Evolutionary conservation across 1,139 yeast genomes (phyloP), one percentile per base, ranked within the genome.

Genomic region (Lodderomyces beijingensis): DNA sequence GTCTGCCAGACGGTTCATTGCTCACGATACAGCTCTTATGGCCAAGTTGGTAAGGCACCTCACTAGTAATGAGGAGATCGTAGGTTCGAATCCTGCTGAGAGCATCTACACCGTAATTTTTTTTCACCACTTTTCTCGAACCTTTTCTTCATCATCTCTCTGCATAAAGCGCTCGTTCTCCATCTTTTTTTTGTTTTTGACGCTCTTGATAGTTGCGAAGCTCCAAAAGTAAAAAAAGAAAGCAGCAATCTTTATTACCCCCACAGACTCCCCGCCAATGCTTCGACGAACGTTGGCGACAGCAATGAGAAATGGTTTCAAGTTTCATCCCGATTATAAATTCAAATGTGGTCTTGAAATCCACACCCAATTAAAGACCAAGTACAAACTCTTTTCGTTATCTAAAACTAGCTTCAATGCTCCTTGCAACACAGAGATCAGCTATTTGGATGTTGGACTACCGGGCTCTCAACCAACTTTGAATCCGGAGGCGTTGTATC

Each of bases 381-480:
- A 61, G 27, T 65, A 73, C 39, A 91, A 91, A 53, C 74, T 91
- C 22, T 91, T 91, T 45, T 84, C 95, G 1, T 49, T 67, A 8
- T 70, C 88, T 0, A 57, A 57, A 4, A 62, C 74, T 29, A 61
- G 66, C 35, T 67, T 76, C 39, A 64, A 69, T 27, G 70, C 74
- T 0, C 44, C 50, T 1, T 94, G 95, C 3, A 91, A 91, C 55
- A 49, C 81, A 3, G 70, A 72, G 29, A 77, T 85, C 1, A 82
- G 95, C 20, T 85, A 63, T 50, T 91, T 81, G 49, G 99, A 91
- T 55, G 71, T 82, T 13, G 87, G 93, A 1, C 55, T 93, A 17
- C 98, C 98, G 0, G 99, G 99, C 1, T 79, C 97, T 0, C 95
- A 85, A 53, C 99, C 99, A 0, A 64, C 46, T 28, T 57, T 93